Evolutionary conservation across 2,329 filamentous ascomycete genomes (phyloP), one percentile per base, ranked within the genome.

Genomic region (Rutstroemia sp.): DNA sequence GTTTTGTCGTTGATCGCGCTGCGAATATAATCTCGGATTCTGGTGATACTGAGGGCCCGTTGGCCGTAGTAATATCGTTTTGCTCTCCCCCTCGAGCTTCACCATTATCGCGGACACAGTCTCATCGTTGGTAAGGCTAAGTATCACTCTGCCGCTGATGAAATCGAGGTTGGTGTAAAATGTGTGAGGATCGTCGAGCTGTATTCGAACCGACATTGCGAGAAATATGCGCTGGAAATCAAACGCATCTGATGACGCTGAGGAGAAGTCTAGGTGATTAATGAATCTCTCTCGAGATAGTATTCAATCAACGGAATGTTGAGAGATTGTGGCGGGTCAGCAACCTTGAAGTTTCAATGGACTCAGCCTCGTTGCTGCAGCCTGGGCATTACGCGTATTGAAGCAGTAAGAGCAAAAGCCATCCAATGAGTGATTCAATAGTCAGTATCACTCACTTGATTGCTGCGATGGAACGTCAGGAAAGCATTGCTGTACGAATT

Each of bases 131-230:
- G 79, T 83, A 61, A 86, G 72, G 19, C 66, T 70, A 30, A 86
- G 71, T 50, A 83, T 67, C 27, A 86, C 72, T 58, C 78, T 77
- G 54, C 89, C 89, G 30, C 76, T 78, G 58, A 94, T 79, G 59
- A 80, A 74, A 71, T 92, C 89, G 65, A 92, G 82, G 68, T 92
- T 92, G 52, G 89, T 92, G 71, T 87, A 90, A 75, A 87, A 87
- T 63, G 83, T 79, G 62, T 84, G 83, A 51, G 79, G 79, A 65
- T 83, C 78, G 65, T 88, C 81, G 63, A 90, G 79, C 48, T 77
- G 73, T 65, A 90, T 82, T 59, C 81, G 78, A 66, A 88, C 81
- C 49, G 85, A 83, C 85, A 87, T 87, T 64, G 65, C 46, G 49
- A 5, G 12, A 9, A 12, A 12, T 34, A 34, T 34, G 30, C 12